A percentile compares a stretch with the other conserved stretches of the same genome.
phyloP scores from a whole-genome alignment of 495 filamentous ascomycete genomes.

The Elasticomyces elasticus region DNA sequence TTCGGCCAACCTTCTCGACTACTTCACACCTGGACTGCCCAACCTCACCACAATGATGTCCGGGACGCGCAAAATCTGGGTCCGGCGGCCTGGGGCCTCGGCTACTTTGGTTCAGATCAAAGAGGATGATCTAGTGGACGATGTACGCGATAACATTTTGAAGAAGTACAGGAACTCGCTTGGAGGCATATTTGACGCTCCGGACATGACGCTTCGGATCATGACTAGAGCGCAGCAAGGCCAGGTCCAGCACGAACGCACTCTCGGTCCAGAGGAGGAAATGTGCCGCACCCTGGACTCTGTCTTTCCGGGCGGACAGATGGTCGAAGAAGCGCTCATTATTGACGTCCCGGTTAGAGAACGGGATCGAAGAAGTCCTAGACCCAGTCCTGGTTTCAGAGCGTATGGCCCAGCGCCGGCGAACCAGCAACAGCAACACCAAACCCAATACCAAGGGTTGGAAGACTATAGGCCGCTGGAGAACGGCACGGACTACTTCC shows the following conservation, averaged over 20 bases:
- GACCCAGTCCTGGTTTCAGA: conserved; percentile 57
- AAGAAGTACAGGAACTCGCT: conserved; percentile 89
- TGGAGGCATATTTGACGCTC: conserved; percentile 77
- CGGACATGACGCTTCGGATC: conserved; percentile 69
- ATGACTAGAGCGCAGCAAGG: conserved; percentile 40
- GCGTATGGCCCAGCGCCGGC: too few species aligned
- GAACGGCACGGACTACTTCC: conserved; percentile 76
- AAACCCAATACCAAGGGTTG: conserved; percentile 46
- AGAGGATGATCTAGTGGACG: conserved; percentile 88
- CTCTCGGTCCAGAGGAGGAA: conserved; percentile 78
- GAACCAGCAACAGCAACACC: too few species aligned
- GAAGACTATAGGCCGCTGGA: conserved; percentile 62
- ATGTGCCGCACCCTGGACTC: conserved; percentile 67
- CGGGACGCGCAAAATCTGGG: conserved; percentile 93
- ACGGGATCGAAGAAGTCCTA: conserved; percentile 74
- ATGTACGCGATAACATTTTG: conserved; percentile 84
- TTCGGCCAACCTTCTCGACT: not conserved
- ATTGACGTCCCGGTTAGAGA: conserved; percentile 64
- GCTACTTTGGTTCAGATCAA: conserved; percentile 76
- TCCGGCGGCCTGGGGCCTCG: conserved; percentile 72
- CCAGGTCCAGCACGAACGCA: conserved; percentile 44
- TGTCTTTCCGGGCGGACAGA: conserved; percentile 83
- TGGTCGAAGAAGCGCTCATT: conserved; percentile 78
- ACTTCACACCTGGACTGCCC: conserved; percentile 16
- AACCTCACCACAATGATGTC: conserved; percentile 45